phyloP scores from a whole-genome alignment of 2,329 filamentous ascomycete genomes.

The Fusarium multiceps region DNA sequence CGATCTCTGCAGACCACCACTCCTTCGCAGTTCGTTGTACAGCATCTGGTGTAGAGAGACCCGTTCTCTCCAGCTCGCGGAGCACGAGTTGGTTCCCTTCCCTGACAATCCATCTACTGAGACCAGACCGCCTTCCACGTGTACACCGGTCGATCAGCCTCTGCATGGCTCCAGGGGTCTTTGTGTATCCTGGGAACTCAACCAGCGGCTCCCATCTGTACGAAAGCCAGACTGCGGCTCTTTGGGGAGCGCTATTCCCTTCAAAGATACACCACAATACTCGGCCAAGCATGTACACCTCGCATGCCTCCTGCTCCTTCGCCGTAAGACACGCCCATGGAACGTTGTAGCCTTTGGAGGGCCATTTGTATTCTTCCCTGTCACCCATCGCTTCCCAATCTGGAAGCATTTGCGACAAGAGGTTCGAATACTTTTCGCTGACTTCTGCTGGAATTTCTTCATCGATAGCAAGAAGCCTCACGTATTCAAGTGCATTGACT shows the following conservation, averaged over 20 bases:
- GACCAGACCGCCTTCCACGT: slow-evolving; percentile 56
- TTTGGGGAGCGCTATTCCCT: slow-evolving; percentile 67
- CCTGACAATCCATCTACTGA: slow-evolving; percentile 59
- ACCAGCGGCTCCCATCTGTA: slow-evolving; percentile 66
- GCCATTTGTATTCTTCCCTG: slow-evolving; percentile 60
- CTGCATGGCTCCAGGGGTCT: slow-evolving; percentile 59
- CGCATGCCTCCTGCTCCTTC: slow-evolving; percentile 65
- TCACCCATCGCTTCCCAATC: slow-evolving; percentile 57
- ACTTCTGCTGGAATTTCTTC: slow-evolving; percentile 57
- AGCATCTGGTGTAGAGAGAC: slow-evolving; percentile 50
- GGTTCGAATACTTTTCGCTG: slow-evolving; percentile 54
- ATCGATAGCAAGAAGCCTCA: slow-evolving; percentile 64
- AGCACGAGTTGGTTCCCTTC: slow-evolving; percentile 60
- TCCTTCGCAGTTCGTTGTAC: slow-evolving; percentile 54
- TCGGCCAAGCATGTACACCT: slow-evolving; percentile 72
- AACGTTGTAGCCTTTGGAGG: slow-evolving; percentile 63
- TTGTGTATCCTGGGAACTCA: slow-evolving; percentile 65
- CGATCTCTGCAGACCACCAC: slow-evolving; percentile 63
- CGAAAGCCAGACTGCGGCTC: slow-evolving; percentile 68
- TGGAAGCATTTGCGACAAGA: slow-evolving; percentile 59
- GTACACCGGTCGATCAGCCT: slow-evolving; percentile 65
- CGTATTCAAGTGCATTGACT: slow-evolving; percentile 68
- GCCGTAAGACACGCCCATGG: slow-evolving; percentile 65
- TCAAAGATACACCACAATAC: slow-evolving; percentile 73
- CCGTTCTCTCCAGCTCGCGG: slow-evolving; percentile 48